phyloP scores from a whole-genome alignment of 306 rosid genomes.

The Prosopis cineraria region DNA sequence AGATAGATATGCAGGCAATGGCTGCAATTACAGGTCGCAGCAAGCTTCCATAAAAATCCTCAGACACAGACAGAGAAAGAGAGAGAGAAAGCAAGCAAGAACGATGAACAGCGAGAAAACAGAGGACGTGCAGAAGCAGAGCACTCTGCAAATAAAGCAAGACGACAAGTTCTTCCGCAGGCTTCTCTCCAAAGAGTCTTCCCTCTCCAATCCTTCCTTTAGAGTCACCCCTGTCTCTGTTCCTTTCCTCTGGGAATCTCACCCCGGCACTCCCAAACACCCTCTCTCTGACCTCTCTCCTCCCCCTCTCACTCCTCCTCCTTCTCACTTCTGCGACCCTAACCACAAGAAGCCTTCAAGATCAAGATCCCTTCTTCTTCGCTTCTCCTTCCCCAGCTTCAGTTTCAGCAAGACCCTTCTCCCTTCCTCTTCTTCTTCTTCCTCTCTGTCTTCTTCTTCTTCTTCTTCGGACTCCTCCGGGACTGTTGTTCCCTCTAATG shows the following conservation, averaged over 20 bases:
- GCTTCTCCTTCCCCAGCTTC: conserved; percentile 45
- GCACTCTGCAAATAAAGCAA: conserved; percentile 49
- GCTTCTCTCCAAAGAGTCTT: conserved; percentile 68
- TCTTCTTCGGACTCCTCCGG: conserved; percentile 39
- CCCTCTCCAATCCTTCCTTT: conserved; percentile 64
- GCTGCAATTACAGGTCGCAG: neutral
- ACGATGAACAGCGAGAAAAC: too few species aligned
- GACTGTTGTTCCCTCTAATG: neutral
- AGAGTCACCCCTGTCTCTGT: conserved; percentile 57
- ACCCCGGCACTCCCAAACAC: conserved; percentile 86
- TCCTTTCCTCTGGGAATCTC: conserved; percentile 89
- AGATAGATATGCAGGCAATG: too few species aligned
- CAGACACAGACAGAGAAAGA: too few species aligned
- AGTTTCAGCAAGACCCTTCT: conserved; percentile 40
- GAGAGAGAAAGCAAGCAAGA: too few species aligned
- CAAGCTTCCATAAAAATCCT: neutral
- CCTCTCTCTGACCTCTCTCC: conserved; percentile 48
- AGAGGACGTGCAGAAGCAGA: too few species aligned
- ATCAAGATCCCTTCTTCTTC: conserved; percentile 54
- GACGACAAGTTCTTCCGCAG: conserved; percentile 66
- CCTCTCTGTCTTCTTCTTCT: conserved; percentile 19
- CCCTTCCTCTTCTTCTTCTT: neutral
- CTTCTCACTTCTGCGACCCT: conserved; percentile 51
- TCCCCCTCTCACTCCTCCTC: conserved; percentile 95
- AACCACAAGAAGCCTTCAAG: neutral